Conservation (phyloP, 129 eudicot genomes). For the Sambucus nigra region DNA sequence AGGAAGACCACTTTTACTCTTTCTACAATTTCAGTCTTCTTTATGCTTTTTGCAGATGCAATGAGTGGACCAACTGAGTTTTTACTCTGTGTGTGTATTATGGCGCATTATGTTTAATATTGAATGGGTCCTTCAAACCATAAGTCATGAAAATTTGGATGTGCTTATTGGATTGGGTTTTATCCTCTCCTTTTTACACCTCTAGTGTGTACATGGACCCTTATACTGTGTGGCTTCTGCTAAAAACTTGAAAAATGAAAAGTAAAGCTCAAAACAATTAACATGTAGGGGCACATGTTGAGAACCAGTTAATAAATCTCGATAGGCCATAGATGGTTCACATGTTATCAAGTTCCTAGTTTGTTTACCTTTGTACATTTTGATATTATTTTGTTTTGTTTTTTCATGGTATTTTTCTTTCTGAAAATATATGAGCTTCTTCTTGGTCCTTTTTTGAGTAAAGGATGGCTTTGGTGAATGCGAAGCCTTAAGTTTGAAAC, state of each 20-base stretch:
- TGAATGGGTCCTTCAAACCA: background rate
- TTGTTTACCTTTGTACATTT: too few relatives aligned
- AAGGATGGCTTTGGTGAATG: slow-evolving; percentile 2
- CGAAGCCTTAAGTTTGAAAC: slow-evolving; percentile 8
- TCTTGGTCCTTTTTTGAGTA: background rate
- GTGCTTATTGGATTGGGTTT: too few relatives aligned
- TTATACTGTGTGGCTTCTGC: too few relatives aligned
- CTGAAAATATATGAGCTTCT: background rate
- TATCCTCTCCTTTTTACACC: too few relatives aligned
- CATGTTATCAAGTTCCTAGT: too few relatives aligned
- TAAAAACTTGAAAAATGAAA: too few relatives aligned
- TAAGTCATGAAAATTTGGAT: background rate
- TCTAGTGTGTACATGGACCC: too few relatives aligned
- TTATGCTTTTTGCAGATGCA: background rate
- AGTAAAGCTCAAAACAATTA: too few relatives aligned
- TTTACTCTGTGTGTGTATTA: background rate
- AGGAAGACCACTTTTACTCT: background rate
- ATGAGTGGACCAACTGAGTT: background rate
- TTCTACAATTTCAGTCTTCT: background rate
- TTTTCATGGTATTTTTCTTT: background rate
- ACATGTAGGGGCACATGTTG: too few relatives aligned
- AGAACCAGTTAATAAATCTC: too few relatives aligned
- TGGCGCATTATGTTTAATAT: background rate
- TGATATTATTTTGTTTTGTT: background rate
- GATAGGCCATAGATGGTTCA: too few relatives aligned